These are phyloP conservation scores for Dactylellina sp. DNA, from an alignment of 2,329 filamentous ascomycete species.

Conservation along the genomic window DNA sequence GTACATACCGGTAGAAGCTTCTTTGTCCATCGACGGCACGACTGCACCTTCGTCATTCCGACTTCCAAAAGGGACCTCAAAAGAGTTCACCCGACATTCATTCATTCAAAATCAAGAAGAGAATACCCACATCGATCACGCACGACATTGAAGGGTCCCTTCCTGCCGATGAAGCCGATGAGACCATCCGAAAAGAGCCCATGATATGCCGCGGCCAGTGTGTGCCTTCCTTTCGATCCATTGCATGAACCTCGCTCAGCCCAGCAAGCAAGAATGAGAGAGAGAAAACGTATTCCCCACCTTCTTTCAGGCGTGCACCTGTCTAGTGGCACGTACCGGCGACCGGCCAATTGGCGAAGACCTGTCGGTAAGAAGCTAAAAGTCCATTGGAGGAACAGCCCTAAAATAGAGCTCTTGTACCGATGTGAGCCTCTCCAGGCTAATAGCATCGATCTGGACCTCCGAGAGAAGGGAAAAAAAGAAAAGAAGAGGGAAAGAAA, in stretches of 20 bases:
- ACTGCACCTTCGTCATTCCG: not conserved
- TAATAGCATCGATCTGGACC: slow-evolving; percentile 36
- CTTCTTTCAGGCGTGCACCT: slow-evolving; percentile 25
- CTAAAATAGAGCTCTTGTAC: slow-evolving; percentile 57
- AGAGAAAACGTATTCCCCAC: slow-evolving; percentile 27
- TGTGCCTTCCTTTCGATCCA: slow-evolving; percentile 30
- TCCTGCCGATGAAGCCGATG: slow-evolving; percentile 27
- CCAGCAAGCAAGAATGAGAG: slow-evolving; percentile 4
- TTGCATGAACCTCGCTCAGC: slow-evolving; percentile 33
- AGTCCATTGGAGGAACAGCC: slow-evolving; percentile 23
- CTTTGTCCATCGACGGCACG: slow-evolving; percentile 5
- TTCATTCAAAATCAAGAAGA: not conserved
- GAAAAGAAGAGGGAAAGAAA: not conserved
- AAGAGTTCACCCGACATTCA: not conserved
- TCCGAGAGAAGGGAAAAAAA: no score
- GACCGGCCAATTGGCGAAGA: slow-evolving; percentile 51
- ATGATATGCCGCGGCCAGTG: slow-evolving; percentile 20
- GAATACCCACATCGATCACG: not conserved
- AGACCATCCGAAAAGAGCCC: slow-evolving; percentile 24
- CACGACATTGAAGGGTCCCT: not conserved
- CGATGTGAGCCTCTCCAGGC: slow-evolving; percentile 47
- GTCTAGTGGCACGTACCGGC: slow-evolving; percentile 17
- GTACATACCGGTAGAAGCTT: not conserved
- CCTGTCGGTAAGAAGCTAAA: not conserved
- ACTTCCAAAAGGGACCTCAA: not conserved